These are phyloP conservation scores for Colletotrichum tofieldiae DNA, from an alignment of 2,329 filamentous ascomycete species.

Conservation along the genomic window DNA sequence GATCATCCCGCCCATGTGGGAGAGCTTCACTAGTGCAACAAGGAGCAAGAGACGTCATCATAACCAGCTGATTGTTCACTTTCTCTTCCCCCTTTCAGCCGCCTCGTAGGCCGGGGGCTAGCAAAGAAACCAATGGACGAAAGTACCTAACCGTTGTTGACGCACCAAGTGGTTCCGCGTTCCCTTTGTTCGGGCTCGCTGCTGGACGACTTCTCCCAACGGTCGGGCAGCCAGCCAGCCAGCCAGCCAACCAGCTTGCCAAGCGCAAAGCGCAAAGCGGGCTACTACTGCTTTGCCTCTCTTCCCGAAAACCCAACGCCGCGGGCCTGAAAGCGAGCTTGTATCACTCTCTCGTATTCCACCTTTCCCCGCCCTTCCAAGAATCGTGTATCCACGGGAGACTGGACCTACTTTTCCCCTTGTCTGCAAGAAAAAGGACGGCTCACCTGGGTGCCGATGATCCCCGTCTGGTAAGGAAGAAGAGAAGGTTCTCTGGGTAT, in stretches of 20 bases:
- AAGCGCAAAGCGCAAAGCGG: conserved; percentile 14
- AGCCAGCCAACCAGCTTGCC: not conserved
- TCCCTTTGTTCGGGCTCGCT: conserved; percentile 16
- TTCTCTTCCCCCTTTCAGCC: conserved; percentile 2
- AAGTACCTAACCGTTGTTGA: not conserved
- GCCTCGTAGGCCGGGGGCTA: not conserved
- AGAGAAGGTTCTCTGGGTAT: conserved; percentile 32
- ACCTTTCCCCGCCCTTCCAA: not conserved
- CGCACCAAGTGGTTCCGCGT: not conserved
- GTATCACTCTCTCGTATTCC: not conserved
- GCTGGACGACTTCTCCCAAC: not conserved
- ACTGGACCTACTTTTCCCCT: not conserved
- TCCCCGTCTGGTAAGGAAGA: not conserved
- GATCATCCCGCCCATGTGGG: not conserved
- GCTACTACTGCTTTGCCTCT: not conserved
- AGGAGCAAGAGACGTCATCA: not conserved
- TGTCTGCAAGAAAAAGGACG: not conserved
- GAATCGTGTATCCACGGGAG: not conserved
- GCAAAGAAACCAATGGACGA: not conserved
- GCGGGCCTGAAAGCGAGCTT: not conserved
- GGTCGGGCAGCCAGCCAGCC: conserved; percentile 6
- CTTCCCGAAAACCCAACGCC: conserved; percentile 19
- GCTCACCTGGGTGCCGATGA: not conserved
- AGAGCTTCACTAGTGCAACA: not conserved
- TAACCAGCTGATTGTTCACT: not conserved